Evolutionary conservation across 192 early-diverging fungal genomes (phyloP).

Genomic region (Umbelopsis sp.): DNA sequence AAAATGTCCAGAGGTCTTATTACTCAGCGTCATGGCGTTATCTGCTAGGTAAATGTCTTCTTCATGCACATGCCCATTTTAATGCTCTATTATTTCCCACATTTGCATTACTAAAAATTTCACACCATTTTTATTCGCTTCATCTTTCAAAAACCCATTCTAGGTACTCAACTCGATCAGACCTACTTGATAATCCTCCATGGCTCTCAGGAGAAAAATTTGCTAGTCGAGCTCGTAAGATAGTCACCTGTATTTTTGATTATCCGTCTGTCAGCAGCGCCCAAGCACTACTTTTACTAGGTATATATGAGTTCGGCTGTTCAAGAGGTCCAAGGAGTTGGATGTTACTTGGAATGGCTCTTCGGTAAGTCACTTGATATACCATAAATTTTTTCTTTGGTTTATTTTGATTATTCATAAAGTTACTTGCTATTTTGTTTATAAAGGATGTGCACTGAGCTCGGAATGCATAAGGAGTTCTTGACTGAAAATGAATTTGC

Average conservation of each 20-base stretch:
- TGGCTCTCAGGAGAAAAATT: constrained; percentile 56
- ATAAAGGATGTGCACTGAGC: constrained; percentile 49
- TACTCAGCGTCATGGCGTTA: constrained; percentile 46
- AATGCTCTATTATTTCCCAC: background rate
- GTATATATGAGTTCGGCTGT: constrained; percentile 53
- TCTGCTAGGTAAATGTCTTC: constrained; percentile 43
- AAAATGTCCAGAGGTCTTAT: constrained; percentile 46
- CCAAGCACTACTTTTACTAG: constrained; percentile 50
- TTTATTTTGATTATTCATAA: no score
- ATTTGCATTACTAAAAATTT: background rate
- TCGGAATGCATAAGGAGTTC: constrained; percentile 53
- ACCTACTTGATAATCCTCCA: constrained; percentile 46
- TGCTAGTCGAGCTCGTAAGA: constrained; percentile 45
- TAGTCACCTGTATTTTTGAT: constrained; percentile 48
- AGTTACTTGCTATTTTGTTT: background rate
- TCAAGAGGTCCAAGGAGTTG: constrained; percentile 56
- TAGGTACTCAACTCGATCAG: constrained; percentile 51
- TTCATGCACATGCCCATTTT: no score
- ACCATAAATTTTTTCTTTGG: background rate
- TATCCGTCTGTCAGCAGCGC: constrained; percentile 46
- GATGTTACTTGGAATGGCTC: constrained; percentile 55
- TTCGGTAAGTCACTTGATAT: background rate
- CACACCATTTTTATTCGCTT: no score
- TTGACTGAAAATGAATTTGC: constrained; percentile 1
- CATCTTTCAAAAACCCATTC: no score